Evolutionary conservation across 257 asterid species (phyloP), one percentile per base, ranked within the genome.

Genomic region (Gentiana dahurica): DNA sequence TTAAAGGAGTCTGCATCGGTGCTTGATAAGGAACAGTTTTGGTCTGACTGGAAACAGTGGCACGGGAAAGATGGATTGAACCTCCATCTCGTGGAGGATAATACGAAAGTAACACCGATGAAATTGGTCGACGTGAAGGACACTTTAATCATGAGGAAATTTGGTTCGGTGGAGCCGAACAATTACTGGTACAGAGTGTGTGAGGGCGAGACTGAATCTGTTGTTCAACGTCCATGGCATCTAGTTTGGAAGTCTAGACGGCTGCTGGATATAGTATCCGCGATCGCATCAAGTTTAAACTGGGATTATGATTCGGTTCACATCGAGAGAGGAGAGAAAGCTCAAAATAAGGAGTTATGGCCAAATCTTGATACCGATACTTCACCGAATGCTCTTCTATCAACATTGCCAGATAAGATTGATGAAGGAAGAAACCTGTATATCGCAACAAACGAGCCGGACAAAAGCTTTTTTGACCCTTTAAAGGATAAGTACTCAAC

Each of bases 141-240:
- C 60, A 72, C 75, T 66, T 65, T 79, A 64, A 75, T 85, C 5
- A 74, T 77, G 91, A 81, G 94, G 74, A 88, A 81, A 64, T 88
- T 88, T 34, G 91, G 89, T 4, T 39, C 48, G 1, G 88, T 79
- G 37, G 94, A 82, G 83, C 89, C 93, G 1, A 94, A 85, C 66
- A 83, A 83, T 53, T 82, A 76, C 62, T 87, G 95, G 96, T 78
- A 67, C 59, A 76, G 84, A 50, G 95, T 91, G 10, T 85, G 98
- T 53, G 94, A 87, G 68, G 95, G 92, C 6, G 89, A 77, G 68
- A 67, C 87, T 3, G 84, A 63, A 52, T 71, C 78, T 36, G 70
- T 74, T 4, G 68, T 85, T 55, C 73, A 75, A 54, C 69, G 93
- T 41, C 96, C 98, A 9, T 91, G 98, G 96, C 78, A 69, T 49